Evolutionary conservation across 345 rosid species (phyloP).

Genomic region (Triadica sebifera): DNA sequence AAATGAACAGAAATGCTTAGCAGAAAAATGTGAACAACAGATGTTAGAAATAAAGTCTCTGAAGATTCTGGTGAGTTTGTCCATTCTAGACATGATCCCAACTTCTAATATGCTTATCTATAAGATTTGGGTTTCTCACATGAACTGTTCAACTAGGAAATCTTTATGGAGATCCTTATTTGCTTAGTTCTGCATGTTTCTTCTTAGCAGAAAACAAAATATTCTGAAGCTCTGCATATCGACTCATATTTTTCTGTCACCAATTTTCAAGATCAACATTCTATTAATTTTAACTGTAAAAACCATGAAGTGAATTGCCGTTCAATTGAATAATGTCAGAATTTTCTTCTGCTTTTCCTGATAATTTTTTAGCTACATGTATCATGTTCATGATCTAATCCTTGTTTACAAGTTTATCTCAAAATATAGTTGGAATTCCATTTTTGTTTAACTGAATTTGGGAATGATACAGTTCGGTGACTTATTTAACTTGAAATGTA

Average conservation of each 20-base stretch:
- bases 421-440: neutral
- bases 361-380: neutral
- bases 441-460: neutral
- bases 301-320: neutral
- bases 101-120: neutral
- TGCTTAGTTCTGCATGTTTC: neutral
- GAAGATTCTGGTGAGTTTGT: slow-evolving; percentile 50
- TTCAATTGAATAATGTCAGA: neutral
- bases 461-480: neutral
- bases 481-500: neutral
- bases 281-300: neutral
- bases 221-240: neutral
- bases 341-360: neutral
- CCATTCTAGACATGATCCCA: neutral
- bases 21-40: slow-evolving; percentile 62
- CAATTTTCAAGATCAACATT: neutral
- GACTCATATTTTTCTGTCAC: neutral
- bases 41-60: slow-evolving; percentile 66
- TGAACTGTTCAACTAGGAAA: neutral
- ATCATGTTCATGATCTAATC: neutral
- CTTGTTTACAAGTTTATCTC: neutral
- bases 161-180: neutral
- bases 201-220: neutral
- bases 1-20: slow-evolving; percentile 57
- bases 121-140: neutral